phyloP scores from a whole-genome alignment of 1,139 yeast species.

The Sugiyamaella xylanicola region DNA sequence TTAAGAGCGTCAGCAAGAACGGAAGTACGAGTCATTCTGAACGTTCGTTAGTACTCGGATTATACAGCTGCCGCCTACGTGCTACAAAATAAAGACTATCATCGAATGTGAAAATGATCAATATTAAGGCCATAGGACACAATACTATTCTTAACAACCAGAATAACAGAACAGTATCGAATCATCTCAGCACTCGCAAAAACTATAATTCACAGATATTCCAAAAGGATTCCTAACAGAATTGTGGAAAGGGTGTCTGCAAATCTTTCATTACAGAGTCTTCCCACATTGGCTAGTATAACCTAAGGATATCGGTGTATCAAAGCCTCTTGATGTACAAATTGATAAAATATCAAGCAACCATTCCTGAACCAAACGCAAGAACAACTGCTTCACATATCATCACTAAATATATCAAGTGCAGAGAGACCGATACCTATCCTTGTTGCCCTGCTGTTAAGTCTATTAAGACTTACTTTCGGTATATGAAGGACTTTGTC shows the following conservation, averaged over 20 bases:
- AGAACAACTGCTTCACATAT: constrained; percentile 4
- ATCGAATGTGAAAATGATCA: too few species aligned
- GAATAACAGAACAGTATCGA: not conserved
- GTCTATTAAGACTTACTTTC: constrained; percentile 8
- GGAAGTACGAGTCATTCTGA: constrained; percentile 92
- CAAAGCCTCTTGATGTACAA: constrained; percentile 22
- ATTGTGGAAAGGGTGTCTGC: constrained; percentile 8
- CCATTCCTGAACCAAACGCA: not conserved
- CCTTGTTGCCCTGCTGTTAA: not conserved
- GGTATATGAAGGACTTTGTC: constrained; percentile 12
- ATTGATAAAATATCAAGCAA: constrained; percentile 7
- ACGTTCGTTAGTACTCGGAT: constrained; percentile 2
- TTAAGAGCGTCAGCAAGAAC: constrained; percentile 99
- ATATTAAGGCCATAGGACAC: too few species aligned
- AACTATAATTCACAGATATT: not conserved
- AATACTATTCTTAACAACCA: not conserved
- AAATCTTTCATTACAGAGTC: constrained; percentile 17
- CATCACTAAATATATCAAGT: constrained; percentile 19
- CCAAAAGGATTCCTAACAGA: not conserved
- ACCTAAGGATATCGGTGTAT: constrained; percentile 21
- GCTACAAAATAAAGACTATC: too few species aligned
- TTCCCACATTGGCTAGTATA: constrained; percentile 8
- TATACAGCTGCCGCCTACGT: too few species aligned
- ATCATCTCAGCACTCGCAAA: not conserved
- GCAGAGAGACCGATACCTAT: constrained; percentile 24